Evolutionary conservation across 2,329 filamentous ascomycete genomes (phyloP).

Genomic region (Fusarium nisikadoi): DNA sequence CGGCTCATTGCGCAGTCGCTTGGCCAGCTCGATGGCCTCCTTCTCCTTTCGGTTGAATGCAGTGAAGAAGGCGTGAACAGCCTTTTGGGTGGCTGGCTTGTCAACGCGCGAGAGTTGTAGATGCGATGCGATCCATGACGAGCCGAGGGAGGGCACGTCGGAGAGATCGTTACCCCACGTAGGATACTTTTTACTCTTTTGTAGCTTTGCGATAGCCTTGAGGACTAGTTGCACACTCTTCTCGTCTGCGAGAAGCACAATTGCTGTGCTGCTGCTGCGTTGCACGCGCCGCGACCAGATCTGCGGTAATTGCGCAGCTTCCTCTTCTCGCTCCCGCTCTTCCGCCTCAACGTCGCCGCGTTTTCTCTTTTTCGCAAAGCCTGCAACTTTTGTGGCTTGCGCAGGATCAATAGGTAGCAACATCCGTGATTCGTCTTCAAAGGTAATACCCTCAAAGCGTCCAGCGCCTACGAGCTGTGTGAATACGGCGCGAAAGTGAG

Average conservation of each 20-base stretch:
- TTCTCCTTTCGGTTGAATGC: slow-evolving; percentile 79
- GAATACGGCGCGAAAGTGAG: slow-evolving; percentile 81
- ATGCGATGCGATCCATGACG: slow-evolving; percentile 70
- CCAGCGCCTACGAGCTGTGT: slow-evolving; percentile 78
- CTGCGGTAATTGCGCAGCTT: slow-evolving; percentile 71
- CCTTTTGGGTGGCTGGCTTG: slow-evolving; percentile 71
- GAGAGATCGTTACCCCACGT: slow-evolving; percentile 74
- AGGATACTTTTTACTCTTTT: slow-evolving; percentile 69
- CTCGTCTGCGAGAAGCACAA: slow-evolving; percentile 86
- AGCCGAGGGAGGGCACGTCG: slow-evolving; percentile 68
- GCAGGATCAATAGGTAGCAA: slow-evolving; percentile 57
- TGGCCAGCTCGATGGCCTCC: slow-evolving; percentile 70
- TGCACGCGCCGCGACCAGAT: slow-evolving; percentile 79
- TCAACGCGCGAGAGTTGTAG: slow-evolving; percentile 77
- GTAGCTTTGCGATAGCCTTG: slow-evolving; percentile 75
- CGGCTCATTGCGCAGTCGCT: slow-evolving; percentile 77
- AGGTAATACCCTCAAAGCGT: slow-evolving; percentile 80
- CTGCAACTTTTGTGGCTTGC: slow-evolving; percentile 56
- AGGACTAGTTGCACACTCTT: slow-evolving; percentile 80
- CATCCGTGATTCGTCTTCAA: slow-evolving; percentile 70
- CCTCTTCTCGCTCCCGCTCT: slow-evolving; percentile 64
- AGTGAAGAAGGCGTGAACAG: slow-evolving; percentile 87
- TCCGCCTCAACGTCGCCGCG: slow-evolving; percentile 64
- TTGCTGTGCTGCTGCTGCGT: slow-evolving; percentile 79
- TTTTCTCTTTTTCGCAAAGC: slow-evolving; percentile 55